phyloP scores from a whole-genome alignment of 305 asterid species.

The Lippia alba region DNA sequence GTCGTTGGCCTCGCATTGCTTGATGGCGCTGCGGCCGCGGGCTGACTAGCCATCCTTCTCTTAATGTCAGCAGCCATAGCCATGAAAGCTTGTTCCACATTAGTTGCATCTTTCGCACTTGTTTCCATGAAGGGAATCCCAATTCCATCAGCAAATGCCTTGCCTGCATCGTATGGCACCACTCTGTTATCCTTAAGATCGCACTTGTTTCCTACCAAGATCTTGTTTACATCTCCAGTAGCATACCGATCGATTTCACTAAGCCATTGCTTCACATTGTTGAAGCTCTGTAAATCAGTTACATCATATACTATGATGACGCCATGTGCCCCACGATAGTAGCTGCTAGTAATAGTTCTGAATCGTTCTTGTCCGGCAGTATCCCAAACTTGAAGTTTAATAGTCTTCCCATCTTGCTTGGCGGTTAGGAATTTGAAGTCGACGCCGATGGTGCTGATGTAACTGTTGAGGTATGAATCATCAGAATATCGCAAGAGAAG shows the following conservation, averaged over 20 bases:
- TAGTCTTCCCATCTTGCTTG: conserved; percentile 58
- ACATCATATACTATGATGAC: conserved; percentile 79
- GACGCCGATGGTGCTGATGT: conserved; percentile 86
- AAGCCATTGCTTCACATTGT: conserved; percentile 85
- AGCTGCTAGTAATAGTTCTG: conserved; percentile 86
- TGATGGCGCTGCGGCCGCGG: conserved; percentile 34
- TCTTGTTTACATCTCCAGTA: conserved; percentile 81
- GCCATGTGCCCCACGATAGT: conserved; percentile 93
- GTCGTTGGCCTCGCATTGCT: conserved; percentile 66
- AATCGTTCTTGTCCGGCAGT: conserved; percentile 93
- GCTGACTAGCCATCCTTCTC: conserved; percentile 90
- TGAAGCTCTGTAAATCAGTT: conserved; percentile 79
- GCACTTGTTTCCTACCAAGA: conserved; percentile 75
- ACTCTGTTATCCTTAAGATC: conserved; percentile 75
- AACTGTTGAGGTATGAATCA: conserved; percentile 81
- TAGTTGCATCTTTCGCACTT: conserved; percentile 73
- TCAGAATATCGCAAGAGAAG: conserved; percentile 61
- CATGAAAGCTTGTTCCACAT: conserved; percentile 88
- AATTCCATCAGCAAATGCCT: conserved; percentile 85
- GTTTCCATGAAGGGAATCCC: conserved; percentile 86
- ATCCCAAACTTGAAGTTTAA: conserved; percentile 71
- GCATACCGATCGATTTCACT: conserved; percentile 85
- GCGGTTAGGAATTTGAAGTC: conserved; percentile 83
- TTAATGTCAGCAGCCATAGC: conserved; percentile 76
- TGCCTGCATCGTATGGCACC: conserved; percentile 70